A percentile compares a stretch with the other conserved stretches of the same genome.
These are phyloP conservation scores for Penicillium coprophilum DNA, from an alignment of 495 filamentous ascomycete species.

Conservation along the genomic window DNA sequence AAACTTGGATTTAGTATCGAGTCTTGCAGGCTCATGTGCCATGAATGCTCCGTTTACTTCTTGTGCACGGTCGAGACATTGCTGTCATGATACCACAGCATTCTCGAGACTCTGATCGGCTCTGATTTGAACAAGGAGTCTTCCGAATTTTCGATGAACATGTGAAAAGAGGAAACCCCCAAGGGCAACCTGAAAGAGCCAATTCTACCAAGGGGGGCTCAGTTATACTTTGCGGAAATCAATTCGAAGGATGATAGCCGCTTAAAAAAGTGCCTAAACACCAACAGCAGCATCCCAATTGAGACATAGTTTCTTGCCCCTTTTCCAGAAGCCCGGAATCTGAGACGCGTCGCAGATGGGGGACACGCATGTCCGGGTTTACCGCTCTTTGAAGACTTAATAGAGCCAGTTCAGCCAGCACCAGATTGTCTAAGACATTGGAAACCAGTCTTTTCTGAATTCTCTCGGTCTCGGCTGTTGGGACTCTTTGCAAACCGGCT, in stretches of 20 bases:
- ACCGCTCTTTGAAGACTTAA: conserved; percentile 28
- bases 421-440: conserved; percentile 29
- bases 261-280: conserved; percentile 13
- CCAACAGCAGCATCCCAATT: conserved; percentile 21
- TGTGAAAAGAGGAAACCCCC: not conserved
- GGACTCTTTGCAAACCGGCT: conserved; percentile 11
- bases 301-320: conserved; percentile 18
- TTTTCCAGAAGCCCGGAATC: conserved; percentile 23
- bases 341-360: conserved; percentile 4
- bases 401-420: not conserved
- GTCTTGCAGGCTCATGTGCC: not conserved
- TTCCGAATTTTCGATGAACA: not conserved
- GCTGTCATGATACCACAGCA: not conserved
- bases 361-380: conserved; percentile 18
- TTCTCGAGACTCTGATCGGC: not conserved
- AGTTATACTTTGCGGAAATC: conserved; percentile 3
- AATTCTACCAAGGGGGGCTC: not conserved
- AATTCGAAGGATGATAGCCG: not conserved
- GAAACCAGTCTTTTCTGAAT: conserved; percentile 12
- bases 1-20: conserved; percentile 3
- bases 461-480: conserved; percentile 18
- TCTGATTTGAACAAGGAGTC: not conserved
- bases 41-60: not conserved
- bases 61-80: not conserved
- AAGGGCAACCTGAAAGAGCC: conserved; percentile 3